These are phyloP conservation scores for Paraphoma sp. DNA, from an alignment of 2,329 filamentous ascomycete genomes.

Conservation along the genomic window DNA sequence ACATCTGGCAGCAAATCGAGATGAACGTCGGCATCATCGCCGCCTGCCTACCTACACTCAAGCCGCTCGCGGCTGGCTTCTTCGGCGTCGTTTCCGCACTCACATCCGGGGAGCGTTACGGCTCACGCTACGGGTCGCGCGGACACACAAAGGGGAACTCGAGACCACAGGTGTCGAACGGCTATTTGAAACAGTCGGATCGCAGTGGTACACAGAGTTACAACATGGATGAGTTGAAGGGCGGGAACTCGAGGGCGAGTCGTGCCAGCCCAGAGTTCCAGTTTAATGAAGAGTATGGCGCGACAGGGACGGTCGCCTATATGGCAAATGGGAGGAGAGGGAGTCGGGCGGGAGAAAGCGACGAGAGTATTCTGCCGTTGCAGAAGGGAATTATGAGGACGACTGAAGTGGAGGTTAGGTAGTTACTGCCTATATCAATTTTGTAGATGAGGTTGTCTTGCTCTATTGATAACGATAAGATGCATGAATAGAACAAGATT, in stretches of 20 bases:
- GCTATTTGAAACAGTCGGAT: not conserved
- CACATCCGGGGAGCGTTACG: constrained; percentile 17
- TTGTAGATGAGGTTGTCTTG: too few species aligned
- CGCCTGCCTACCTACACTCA: constrained; percentile 37
- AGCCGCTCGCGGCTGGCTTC: constrained; percentile 33
- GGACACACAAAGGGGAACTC: constrained; percentile 23
- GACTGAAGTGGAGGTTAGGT: constrained; percentile 17
- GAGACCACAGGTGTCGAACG: not conserved
- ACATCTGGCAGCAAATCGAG: constrained; percentile 40
- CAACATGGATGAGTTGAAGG: not conserved
- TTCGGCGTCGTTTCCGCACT: constrained; percentile 30
- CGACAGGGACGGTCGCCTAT: constrained; percentile 16
- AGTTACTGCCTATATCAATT: not conserved
- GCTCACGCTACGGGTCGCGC: constrained; percentile 19
- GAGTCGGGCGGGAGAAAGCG: constrained; percentile 10
- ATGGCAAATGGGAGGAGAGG: constrained; percentile 6
- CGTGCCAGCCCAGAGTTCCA: not conserved
- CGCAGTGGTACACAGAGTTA: not conserved
- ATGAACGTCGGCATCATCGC: constrained; percentile 41
- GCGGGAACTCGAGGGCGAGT: not conserved
- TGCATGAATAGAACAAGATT: too few species aligned
- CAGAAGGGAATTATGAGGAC: constrained; percentile 24
- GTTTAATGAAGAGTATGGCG: constrained; percentile 16
- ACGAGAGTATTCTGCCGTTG: constrained; percentile 20
- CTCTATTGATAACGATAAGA: too few species aligned